A percentile compares a stretch with the other conserved stretches of the same genome.
These are phyloP conservation scores for Coniferiporia weirii DNA, from an alignment of 1,284 basidiomycete species.

Conservation along the genomic window DNA sequence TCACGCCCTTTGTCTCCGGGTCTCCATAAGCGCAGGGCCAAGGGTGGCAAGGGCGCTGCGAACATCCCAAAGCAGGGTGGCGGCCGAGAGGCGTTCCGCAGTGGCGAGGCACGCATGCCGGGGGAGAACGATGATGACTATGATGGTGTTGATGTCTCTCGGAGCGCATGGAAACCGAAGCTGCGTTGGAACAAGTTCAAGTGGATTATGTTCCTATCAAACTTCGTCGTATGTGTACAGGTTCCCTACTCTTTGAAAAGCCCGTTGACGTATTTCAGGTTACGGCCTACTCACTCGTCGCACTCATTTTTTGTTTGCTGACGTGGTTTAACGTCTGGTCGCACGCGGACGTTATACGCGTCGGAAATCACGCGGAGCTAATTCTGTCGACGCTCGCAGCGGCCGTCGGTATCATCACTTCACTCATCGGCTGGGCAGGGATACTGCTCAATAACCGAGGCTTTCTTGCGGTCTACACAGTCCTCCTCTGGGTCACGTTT, in stretches of 20 bases:
- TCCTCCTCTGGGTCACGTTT: constrained; percentile 49
- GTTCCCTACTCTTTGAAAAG: no score
- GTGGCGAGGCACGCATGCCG: constrained; percentile 30
- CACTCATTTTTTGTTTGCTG: constrained; percentile 38
- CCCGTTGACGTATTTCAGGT: constrained; percentile 29
- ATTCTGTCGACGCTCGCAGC: constrained; percentile 41
- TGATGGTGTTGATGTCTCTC: constrained; percentile 21
- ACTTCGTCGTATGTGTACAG: constrained; percentile 29
- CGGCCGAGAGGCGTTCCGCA: constrained; percentile 37
- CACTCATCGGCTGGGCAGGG: constrained; percentile 42
- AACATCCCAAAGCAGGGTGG: constrained; percentile 30
- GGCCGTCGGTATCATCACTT: constrained; percentile 34
- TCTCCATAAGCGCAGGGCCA: constrained; percentile 24
- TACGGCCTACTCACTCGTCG: constrained; percentile 34
- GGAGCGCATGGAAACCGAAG: constrained; percentile 26
- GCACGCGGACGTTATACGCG: constrained; percentile 39
- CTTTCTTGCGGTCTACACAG: constrained; percentile 42
- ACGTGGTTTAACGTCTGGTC: constrained; percentile 46
- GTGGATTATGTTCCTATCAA: constrained; percentile 38
- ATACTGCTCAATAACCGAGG: constrained; percentile 46
- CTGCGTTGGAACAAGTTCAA: constrained; percentile 46
- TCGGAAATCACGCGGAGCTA: constrained; percentile 38
- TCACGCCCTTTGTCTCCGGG: constrained; percentile 32
- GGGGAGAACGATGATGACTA: constrained; percentile 37
- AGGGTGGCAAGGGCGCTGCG: constrained; percentile 15